These are phyloP conservation scores for Aspergillus sp. DNA, from an alignment of 2,329 filamentous ascomycete species.

Conservation along the genomic window DNA sequence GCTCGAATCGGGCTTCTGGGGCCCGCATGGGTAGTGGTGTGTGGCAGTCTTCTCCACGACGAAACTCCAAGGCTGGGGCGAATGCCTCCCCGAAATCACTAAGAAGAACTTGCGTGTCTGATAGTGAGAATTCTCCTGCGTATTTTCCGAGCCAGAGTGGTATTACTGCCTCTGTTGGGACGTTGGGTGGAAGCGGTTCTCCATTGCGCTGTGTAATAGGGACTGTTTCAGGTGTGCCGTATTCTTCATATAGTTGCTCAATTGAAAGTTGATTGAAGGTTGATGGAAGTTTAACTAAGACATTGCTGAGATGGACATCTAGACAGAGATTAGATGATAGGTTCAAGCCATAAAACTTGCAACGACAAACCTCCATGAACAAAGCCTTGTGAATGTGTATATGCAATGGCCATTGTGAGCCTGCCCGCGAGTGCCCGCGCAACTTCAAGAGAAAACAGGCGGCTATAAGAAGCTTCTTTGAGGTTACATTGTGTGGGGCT, in stretches of 20 bases:
- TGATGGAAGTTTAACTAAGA: constrained; percentile 18
- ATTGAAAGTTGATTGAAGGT: constrained; percentile 24
- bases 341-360: constrained; percentile 19
- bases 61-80: constrained; percentile 12
- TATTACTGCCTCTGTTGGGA: constrained; percentile 20
- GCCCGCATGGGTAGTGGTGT: constrained; percentile 12
- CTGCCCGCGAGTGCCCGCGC: constrained; percentile 17
- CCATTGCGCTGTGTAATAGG: constrained; percentile 18
- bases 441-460: constrained; percentile 22
- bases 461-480: constrained; percentile 20
- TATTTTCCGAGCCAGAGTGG: constrained; percentile 24
- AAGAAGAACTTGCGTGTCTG: constrained; percentile 25
- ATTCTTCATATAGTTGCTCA: constrained; percentile 26
- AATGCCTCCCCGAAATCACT: constrained; percentile 24
- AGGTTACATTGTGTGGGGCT: constrained; percentile 20
- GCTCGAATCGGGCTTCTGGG: constrained; percentile 12
- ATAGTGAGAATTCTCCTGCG: constrained; percentile 20
- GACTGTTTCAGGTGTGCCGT: constrained; percentile 23
- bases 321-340: constrained; percentile 8
- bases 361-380: constrained; percentile 24
- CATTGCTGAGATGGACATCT: constrained; percentile 27
- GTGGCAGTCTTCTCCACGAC: constrained; percentile 17
- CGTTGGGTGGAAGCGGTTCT: constrained; percentile 18
- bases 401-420: constrained; percentile 14
- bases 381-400: constrained; percentile 21